Evolutionary conservation across 176 grass and related monocot species (phyloP).

Genomic region (Triticum monococcum): DNA sequence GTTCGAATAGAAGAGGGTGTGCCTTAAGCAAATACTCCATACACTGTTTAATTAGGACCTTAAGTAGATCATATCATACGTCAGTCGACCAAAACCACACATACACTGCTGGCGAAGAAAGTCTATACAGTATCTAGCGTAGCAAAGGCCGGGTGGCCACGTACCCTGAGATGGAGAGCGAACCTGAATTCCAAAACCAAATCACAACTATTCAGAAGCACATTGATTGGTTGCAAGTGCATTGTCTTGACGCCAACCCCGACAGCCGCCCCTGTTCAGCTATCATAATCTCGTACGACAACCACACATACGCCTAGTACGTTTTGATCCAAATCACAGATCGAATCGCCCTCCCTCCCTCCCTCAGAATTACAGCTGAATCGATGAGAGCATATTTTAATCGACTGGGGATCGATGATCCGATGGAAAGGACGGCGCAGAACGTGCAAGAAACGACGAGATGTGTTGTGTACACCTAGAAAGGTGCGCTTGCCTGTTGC

Average conservation of each 20-base stretch:
- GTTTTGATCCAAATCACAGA: neutral
- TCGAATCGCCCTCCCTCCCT: constrained; percentile 10
- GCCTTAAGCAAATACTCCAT: too few species aligned
- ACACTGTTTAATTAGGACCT: too few species aligned
- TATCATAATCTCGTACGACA: constrained; percentile 27
- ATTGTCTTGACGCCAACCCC: constrained; percentile 29
- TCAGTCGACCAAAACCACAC: too few species aligned
- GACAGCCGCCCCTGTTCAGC: constrained; percentile 15
- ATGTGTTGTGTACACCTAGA: neutral
- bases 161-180: neutral
- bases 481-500: too few species aligned
- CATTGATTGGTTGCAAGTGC: constrained; percentile 34
- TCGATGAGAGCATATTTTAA: neutral
- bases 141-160: neutral
- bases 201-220: constrained; percentile 1
- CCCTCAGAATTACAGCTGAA: neutral
- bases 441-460: constrained; percentile 44
- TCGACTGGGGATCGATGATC: neutral
- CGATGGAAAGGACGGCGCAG: constrained; percentile 12
- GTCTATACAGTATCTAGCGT: too few species aligned
- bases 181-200: neutral
- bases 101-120: too few species aligned
- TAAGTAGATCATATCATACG: too few species aligned
- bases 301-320: too few species aligned
- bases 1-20: too few species aligned